A percentile compares a stretch with the other conserved stretches of the same genome.
Conservation (phyloP, 257 asterid genomes). For the Solanum lignicaule region DNA sequence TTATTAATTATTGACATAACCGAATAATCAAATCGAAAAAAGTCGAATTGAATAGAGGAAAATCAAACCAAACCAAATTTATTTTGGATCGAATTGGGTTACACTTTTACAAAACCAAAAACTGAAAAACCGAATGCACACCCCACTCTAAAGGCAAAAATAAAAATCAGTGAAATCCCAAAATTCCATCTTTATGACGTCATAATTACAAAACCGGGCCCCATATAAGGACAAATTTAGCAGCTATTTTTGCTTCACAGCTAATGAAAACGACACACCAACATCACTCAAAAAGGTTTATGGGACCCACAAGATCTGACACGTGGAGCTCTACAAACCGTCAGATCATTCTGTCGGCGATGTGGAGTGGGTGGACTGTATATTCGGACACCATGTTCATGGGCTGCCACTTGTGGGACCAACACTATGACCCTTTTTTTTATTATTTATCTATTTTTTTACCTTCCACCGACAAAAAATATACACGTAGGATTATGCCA, state of each 20-base stretch:
- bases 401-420: background rate
- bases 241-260: conserved; percentile 8
- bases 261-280: conserved; percentile 29
- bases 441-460: background rate
- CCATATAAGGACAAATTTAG: background rate
- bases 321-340: conserved; percentile 15
- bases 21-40: no score
- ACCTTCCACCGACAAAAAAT: background rate
- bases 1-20: no score
- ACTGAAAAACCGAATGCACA: no score
- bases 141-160: no score
- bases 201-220: background rate
- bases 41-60: no score
- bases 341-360: conserved; percentile 33
- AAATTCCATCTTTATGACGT: background rate
- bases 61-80: no score
- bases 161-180: background rate
- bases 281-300: conserved; percentile 5
- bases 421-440: background rate
- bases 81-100: no score
- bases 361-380: background rate
- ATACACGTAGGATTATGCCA: background rate
- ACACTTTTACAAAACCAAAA: no score
- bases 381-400: background rate
- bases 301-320: background rate